Conservation (phyloP, 805 yeast genomes). For the Wickerhamomyces bovis region DNA sequence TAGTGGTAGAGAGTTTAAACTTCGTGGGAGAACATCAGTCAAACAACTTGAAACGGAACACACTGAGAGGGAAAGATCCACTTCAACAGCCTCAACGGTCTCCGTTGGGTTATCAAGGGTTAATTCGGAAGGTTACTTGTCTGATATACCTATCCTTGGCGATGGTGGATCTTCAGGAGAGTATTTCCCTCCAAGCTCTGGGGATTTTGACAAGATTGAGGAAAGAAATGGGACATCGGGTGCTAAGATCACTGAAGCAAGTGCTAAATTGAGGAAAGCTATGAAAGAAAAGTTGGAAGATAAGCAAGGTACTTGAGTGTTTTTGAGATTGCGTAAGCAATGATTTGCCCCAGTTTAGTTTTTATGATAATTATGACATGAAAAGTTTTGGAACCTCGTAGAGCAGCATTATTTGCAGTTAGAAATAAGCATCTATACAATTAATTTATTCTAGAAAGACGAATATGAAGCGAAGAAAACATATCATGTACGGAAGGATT, state of each 20-base stretch:
- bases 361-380: too few species aligned
- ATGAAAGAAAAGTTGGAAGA: constrained; percentile 6
- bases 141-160: constrained; percentile 57
- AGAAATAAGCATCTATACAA: too few species aligned
- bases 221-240: neutral
- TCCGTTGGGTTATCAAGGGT: constrained; percentile 56
- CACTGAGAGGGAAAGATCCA: constrained; percentile 8
- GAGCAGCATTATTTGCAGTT: too few species aligned
- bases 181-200: neutral
- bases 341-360: too few species aligned
- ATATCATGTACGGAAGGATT: too few species aligned
- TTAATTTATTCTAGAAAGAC: too few species aligned
- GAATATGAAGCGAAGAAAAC: too few species aligned
- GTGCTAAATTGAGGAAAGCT: constrained; percentile 10
- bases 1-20: constrained; percentile 28
- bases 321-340: too few species aligned
- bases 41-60: constrained; percentile 1
- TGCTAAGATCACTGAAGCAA: constrained; percentile 3
- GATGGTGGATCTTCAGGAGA: constrained; percentile 14
- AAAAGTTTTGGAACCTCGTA: too few species aligned
- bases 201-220: constrained; percentile 1
- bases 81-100: constrained; percentile 28
- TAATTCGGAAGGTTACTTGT: constrained; percentile 53
- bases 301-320: neutral
- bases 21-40: constrained; percentile 23